A percentile compares a stretch with the other conserved stretches of the same genome.
These are phyloP conservation scores for Cercospora sp. DNA, from an alignment of 2,329 filamentous ascomycete species.

Conservation along the genomic window DNA sequence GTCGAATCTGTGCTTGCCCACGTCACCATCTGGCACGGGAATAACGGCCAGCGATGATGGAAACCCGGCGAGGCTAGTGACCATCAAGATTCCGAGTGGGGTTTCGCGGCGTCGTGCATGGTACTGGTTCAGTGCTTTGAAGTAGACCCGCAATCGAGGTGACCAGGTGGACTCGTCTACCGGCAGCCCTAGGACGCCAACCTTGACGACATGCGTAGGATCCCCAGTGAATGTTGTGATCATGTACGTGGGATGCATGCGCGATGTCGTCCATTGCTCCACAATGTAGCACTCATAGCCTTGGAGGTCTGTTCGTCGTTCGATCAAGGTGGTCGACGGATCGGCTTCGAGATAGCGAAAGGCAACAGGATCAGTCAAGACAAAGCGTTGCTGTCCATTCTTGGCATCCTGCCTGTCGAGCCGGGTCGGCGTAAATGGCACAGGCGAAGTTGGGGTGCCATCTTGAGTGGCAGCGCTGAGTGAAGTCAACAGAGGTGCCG, in stretches of 20 bases:
- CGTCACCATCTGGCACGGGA: slow-evolving; percentile 80
- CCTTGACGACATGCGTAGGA: slow-evolving; percentile 71
- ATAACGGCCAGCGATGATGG: slow-evolving; percentile 93
- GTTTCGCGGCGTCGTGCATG: slow-evolving; percentile 85
- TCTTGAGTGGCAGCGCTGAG: slow-evolving; percentile 8
- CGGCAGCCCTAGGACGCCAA: slow-evolving; percentile 78
- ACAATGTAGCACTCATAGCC: slow-evolving; percentile 94
- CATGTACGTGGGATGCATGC: slow-evolving; percentile 83
- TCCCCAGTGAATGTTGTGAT: slow-evolving; percentile 94
- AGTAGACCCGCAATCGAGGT: slow-evolving; percentile 74
- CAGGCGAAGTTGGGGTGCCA: slow-evolving; percentile 17
- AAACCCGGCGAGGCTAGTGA: slow-evolving; percentile 90
- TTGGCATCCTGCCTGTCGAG: slow-evolving; percentile 16
- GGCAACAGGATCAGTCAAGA: slow-evolving; percentile 66
- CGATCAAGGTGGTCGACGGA: slow-evolving; percentile 69
- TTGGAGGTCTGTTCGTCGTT: slow-evolving; percentile 67
- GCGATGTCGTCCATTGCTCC: slow-evolving; percentile 96
- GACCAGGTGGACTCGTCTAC: slow-evolving; percentile 80
- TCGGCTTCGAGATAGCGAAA: slow-evolving; percentile 85
- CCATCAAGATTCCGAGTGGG: slow-evolving; percentile 79
- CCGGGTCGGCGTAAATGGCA: slow-evolving; percentile 18
- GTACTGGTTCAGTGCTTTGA: slow-evolving; percentile 80
- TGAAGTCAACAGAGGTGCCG: slow-evolving; percentile 20
- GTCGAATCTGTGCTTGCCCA: slow-evolving; percentile 73
- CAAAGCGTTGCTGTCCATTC: slow-evolving; percentile 57